A percentile compares a stretch with the other conserved stretches of the same genome.
phyloP scores from a whole-genome alignment of 2,329 filamentous ascomycete genomes.

The Mycosphaerella sp. region DNA sequence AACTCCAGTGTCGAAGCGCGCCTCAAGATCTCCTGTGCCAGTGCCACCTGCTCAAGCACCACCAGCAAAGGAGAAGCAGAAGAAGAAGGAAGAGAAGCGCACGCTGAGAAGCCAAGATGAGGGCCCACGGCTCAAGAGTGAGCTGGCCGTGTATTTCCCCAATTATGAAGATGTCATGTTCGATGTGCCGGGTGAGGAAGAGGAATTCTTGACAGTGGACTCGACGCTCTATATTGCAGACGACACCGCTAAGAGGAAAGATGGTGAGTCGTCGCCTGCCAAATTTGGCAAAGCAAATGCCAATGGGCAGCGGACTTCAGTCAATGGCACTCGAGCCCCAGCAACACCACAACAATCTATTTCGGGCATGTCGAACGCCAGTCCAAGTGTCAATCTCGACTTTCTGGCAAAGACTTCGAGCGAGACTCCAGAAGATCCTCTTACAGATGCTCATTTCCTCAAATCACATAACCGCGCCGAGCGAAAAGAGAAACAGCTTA shows the following conservation, averaged over 20 bases:
- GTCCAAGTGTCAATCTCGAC: constrained; percentile 22
- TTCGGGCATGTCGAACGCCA: constrained; percentile 19
- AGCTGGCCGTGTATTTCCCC: constrained; percentile 82
- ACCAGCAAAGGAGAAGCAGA: constrained; percentile 14
- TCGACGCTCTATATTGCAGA: constrained; percentile 30
- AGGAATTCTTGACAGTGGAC: constrained; percentile 48
- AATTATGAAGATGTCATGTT: constrained; percentile 94
- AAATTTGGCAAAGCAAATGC: constrained; percentile 13
- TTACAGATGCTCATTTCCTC: constrained; percentile 52
- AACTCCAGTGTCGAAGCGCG: constrained; percentile 11
- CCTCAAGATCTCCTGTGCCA: constrained; percentile 12
- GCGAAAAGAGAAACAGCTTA: constrained; percentile 60
- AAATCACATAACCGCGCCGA: constrained; percentile 56
- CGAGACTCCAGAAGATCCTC: constrained; percentile 46
- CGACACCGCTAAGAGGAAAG: constrained; percentile 19
- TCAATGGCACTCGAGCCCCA: constrained; percentile 14
- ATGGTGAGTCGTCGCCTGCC: constrained; percentile 12
- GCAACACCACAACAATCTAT: constrained; percentile 16
- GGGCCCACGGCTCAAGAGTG: constrained; percentile 79
- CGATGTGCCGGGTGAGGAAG: constrained; percentile 67
- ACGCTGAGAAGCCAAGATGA: constrained; percentile 81
- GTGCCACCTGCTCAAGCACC: not conserved
- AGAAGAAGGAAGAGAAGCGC: constrained; percentile 54
- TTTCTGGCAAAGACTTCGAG: constrained; percentile 28
- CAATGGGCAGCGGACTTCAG: constrained; percentile 9